A percentile compares a stretch with the other conserved stretches of the same genome.
Conservation (phyloP, 805 yeast genomes). For the Komagataella pseudopastoris region DNA sequence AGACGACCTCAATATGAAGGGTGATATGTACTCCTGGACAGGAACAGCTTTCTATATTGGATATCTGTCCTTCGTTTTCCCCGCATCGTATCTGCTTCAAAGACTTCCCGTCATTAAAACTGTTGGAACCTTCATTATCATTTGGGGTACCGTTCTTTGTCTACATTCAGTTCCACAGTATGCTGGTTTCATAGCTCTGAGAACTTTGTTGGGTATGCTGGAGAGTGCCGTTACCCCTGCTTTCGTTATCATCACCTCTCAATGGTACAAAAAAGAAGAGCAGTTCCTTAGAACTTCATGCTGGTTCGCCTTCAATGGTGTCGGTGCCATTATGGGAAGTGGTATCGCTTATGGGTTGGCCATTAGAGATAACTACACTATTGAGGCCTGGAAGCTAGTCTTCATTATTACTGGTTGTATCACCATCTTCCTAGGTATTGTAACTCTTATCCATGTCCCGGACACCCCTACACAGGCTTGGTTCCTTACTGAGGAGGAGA, state of each 20-base stretch:
- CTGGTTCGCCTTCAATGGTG: slow-evolving; percentile 27
- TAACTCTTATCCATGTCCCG: slow-evolving; percentile 32
- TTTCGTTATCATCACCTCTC: slow-evolving; percentile 36
- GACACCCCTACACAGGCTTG: slow-evolving; percentile 28
- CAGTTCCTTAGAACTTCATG: slow-evolving; percentile 25
- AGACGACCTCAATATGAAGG: slow-evolving; percentile 20
- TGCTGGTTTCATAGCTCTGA: slow-evolving; percentile 27
- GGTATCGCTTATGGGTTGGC: slow-evolving; percentile 39
- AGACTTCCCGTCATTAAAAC: slow-evolving; percentile 19
- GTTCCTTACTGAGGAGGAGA: slow-evolving; percentile 25
- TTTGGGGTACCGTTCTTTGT: slow-evolving; percentile 20
- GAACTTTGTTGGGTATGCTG: slow-evolving; percentile 33
- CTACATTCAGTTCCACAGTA: slow-evolving; percentile 20
- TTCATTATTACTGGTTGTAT: slow-evolving; percentile 43
- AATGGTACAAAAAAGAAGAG: slow-evolving; percentile 37
- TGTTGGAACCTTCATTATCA: slow-evolving; percentile 13
- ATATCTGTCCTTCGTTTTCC: slow-evolving; percentile 16
- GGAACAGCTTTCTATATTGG: slow-evolving; percentile 20
- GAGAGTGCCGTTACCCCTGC: slow-evolving; percentile 43
- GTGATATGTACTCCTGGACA: slow-evolving; percentile 15
- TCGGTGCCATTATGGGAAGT: slow-evolving; percentile 30
- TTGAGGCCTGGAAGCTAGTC: slow-evolving; percentile 39
- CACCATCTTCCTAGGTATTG: slow-evolving; percentile 34
- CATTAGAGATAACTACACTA: slow-evolving; percentile 26
- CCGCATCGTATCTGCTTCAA: slow-evolving; percentile 21